Base-by-base conservation (phyloP, 306 rosid species). In the Malus sylvestris region DNA sequence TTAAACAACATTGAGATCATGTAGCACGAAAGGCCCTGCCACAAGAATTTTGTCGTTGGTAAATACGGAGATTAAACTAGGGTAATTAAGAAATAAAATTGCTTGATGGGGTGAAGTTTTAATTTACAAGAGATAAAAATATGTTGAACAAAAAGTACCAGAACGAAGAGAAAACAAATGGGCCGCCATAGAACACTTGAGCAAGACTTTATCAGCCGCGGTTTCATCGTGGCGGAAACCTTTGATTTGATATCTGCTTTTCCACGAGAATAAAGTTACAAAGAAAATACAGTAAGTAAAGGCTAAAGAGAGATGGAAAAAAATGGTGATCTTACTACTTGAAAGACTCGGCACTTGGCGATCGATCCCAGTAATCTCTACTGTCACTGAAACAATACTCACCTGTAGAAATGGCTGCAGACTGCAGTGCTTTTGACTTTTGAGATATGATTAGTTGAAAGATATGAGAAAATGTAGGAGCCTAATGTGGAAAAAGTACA, bases 131-230 rank as follows among this genome's bases (percentile, higher is more conserved):
- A 25, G 8, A 18, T 18, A 16, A 62, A 13, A 10, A 18, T 25
- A 2, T 7, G 60, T 9, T 2, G 44, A 33, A 49, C 49, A 16
- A 6, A 7, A 38, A 19, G 35, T 73, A 79, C 82, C 22, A 79
- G 73, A 64, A 73, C 4, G 25, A 40, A 0, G 25, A 66, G 15
- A 42, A 73, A 67, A 67, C 74, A 79, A 18, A 79, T 20, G 14
- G 67, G 74, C 45, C 70, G 69, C 81, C 81, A 60, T 19, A 77
- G 70, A 13, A 77, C 40, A 69, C 42, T 66, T 22, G 63, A 19
- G 65, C 73, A 66, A 57, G 67, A 20, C 49, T 73, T 79, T 16
- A 65, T 19, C 8, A 25, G 30, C 11, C 40, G 70, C 12, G 45
- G 68, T 10, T 68, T 72, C 51, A 72, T 67, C 73, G 58, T 68